Evolutionary conservation across 495 filamentous ascomycete genomes (phyloP).

Genomic region (Penicillium bialowiezense): DNA sequence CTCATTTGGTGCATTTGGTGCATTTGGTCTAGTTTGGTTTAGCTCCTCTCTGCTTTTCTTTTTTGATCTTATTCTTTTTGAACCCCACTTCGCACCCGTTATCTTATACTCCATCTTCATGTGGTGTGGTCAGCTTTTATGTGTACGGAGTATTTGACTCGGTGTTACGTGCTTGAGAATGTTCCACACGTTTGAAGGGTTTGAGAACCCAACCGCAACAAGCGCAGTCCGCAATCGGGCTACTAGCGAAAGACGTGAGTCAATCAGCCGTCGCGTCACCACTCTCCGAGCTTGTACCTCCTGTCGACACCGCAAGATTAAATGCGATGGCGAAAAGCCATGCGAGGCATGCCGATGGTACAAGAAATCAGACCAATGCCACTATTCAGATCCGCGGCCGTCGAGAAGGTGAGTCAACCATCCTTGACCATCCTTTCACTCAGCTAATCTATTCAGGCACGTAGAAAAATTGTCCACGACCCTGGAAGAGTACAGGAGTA

Average conservation of each 20-base stretch:
- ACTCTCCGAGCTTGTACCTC: slow-evolving; percentile 45
- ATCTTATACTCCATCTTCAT: neutral
- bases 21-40: neutral
- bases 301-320: slow-evolving; percentile 48
- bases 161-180: slow-evolving; percentile 14
- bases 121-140: slow-evolving; percentile 1
- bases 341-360: slow-evolving; percentile 49
- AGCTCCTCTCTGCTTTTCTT: slow-evolving; percentile 10
- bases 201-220: slow-evolving; percentile 32
- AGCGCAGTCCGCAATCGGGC: slow-evolving; percentile 27
- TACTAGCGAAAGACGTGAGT: slow-evolving; percentile 32
- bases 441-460: slow-evolving; percentile 26
- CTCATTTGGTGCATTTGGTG: no score
- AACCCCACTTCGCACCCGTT: neutral
- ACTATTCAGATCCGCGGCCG: slow-evolving; percentile 42
- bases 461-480: slow-evolving; percentile 43
- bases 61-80: neutral
- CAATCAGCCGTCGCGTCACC: slow-evolving; percentile 36
- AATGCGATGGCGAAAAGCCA: slow-evolving; percentile 46
- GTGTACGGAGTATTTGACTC: neutral
- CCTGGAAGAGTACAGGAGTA: slow-evolving; percentile 35
- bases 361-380: slow-evolving; percentile 42
- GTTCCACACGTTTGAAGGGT: slow-evolving; percentile 46
- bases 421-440: neutral
- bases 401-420: slow-evolving; percentile 32